A percentile compares a stretch with the other conserved stretches of the same genome.
These are phyloP conservation scores for Pseudogymnoascus sp. DNA, from an alignment of 2,329 filamentous ascomycete genomes.

Conservation along the genomic window DNA sequence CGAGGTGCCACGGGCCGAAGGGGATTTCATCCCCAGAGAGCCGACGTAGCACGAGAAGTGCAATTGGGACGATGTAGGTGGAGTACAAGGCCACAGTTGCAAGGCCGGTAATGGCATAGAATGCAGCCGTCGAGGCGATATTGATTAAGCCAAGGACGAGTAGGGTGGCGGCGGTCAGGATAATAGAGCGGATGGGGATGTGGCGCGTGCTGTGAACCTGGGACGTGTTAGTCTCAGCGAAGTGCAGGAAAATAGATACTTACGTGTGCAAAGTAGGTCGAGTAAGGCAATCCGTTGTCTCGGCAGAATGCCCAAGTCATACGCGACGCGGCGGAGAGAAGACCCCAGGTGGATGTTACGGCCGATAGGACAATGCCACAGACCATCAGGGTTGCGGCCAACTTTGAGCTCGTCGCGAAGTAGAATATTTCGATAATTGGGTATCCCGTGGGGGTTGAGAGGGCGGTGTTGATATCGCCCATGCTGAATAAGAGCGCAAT, in stretches of 20 bases:
- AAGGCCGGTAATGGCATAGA: constrained; percentile 37
- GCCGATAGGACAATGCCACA: constrained; percentile 20
- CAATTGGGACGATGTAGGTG: constrained; percentile 34
- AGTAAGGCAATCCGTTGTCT: constrained; percentile 33
- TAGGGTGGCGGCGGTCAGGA: constrained; percentile 26
- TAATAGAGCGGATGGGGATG: constrained; percentile 18
- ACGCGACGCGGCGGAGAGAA: constrained; percentile 32
- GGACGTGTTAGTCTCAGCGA: background rate
- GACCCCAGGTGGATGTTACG: constrained; percentile 25
- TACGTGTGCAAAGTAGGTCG: constrained; percentile 14
- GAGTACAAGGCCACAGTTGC: constrained; percentile 35
- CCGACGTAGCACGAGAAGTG: constrained; percentile 34
- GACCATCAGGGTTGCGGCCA: constrained; percentile 28
- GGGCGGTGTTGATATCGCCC: constrained; percentile 27
- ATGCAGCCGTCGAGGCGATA: constrained; percentile 33
- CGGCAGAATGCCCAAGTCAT: constrained; percentile 36
- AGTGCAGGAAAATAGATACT: background rate
- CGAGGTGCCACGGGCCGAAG: constrained; percentile 19
- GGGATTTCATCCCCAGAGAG: constrained; percentile 20
- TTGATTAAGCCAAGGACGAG: constrained; percentile 32
- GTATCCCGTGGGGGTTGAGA: constrained; percentile 40
- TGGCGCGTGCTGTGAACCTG: constrained; percentile 18
- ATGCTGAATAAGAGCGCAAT: constrained; percentile 42
- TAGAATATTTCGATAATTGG: constrained; percentile 51
- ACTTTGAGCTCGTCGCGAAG: constrained; percentile 32